Conservation (phyloP, 371 early-diverging fungal genomes). For the Sporodiniella umbellata region DNA sequence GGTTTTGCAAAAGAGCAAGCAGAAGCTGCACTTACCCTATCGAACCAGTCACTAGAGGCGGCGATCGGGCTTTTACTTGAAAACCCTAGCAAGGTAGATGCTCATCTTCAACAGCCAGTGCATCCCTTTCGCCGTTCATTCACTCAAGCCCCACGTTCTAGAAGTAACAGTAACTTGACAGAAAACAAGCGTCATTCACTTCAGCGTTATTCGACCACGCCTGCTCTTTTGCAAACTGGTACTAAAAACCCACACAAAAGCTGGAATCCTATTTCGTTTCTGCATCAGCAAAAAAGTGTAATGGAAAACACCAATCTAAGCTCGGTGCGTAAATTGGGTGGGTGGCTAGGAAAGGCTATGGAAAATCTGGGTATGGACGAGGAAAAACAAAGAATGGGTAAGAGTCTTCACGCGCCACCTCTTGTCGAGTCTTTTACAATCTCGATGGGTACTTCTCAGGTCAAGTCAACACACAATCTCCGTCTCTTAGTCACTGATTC, state of each 20-base stretch:
- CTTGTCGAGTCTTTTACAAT: slow-evolving; percentile 76
- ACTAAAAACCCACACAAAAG: slow-evolving; percentile 28
- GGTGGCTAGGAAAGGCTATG: slow-evolving; percentile 72
- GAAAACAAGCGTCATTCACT: slow-evolving; percentile 25
- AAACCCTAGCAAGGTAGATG: slow-evolving; percentile 50
- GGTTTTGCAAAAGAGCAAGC: slow-evolving; percentile 69
- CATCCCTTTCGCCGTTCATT: slow-evolving; percentile 26
- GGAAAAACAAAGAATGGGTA: slow-evolving; percentile 21
- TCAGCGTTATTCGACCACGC: slow-evolving; percentile 15
- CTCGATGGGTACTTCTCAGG: slow-evolving; percentile 68
- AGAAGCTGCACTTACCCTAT: slow-evolving; percentile 54
- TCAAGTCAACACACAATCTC: slow-evolving; percentile 69
- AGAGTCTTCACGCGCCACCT: slow-evolving; percentile 20
- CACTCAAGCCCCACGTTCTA: slow-evolving; percentile 16
- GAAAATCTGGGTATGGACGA: slow-evolving; percentile 62
- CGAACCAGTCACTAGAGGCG: slow-evolving; percentile 56
- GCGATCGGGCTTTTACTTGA: slow-evolving; percentile 64
- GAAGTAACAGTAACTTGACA: slow-evolving; percentile 18
- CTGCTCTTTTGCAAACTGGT: background rate
- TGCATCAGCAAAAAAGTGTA: slow-evolving; percentile 64
- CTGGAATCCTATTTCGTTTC: slow-evolving; percentile 66
- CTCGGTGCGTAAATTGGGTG: slow-evolving; percentile 61
- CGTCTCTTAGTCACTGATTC: slow-evolving; percentile 55
- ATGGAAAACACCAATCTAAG: slow-evolving; percentile 57
- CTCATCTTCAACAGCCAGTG: slow-evolving; percentile 18